A percentile compares a stretch with the other conserved stretches of the same genome.
phyloP scores from a whole-genome alignment of 805 yeast genomes.

The Lachancea quebecensis region DNA sequence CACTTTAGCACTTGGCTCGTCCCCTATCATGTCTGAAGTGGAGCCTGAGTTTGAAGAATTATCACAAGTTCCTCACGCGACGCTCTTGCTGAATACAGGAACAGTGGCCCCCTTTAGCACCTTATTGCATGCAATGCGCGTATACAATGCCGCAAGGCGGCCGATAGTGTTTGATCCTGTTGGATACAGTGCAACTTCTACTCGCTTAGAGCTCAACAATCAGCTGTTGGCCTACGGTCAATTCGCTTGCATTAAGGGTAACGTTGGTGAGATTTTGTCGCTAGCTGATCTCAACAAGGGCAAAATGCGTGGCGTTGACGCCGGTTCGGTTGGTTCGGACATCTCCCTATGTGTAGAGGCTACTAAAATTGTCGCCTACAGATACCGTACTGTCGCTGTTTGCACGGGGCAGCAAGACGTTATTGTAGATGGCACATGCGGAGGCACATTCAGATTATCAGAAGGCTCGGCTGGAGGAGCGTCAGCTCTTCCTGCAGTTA shows the following conservation, averaged over 20 bases:
- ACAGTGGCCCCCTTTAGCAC: conserved; percentile 48
- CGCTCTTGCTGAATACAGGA: conserved; percentile 69
- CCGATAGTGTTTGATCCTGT: conserved; percentile 86
- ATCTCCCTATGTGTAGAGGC: conserved; percentile 32
- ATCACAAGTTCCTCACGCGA: conserved; percentile 45
- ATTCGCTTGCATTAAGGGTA: conserved; percentile 71
- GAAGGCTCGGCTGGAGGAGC: conserved; percentile 12
- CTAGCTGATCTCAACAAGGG: conserved; percentile 42
- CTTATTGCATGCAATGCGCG: conserved; percentile 45
- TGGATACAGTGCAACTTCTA: conserved; percentile 77
- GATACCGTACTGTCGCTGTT: conserved; percentile 54
- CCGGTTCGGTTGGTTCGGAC: conserved; percentile 22
- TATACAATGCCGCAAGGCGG: conserved; percentile 48
- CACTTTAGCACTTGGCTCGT: conserved; percentile 73
- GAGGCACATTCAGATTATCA: conserved; percentile 18
- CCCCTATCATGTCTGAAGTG: conserved; percentile 84
- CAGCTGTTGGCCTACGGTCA: conserved; percentile 49
- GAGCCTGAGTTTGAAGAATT: conserved; percentile 61
- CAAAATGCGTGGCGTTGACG: conserved; percentile 72
- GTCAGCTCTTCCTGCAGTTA: conserved; percentile 26
- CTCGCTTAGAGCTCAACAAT: conserved; percentile 44
- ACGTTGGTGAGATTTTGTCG: conserved; percentile 68
- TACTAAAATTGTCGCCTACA: conserved; percentile 44
- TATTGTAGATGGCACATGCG: conserved; percentile 40
- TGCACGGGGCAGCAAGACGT: conserved; percentile 59